Evolutionary conservation across 1,284 basidiomycete genomes (phyloP), one percentile per base, ranked within the genome.

Genomic region (Singerocomus rubriflavus): DNA sequence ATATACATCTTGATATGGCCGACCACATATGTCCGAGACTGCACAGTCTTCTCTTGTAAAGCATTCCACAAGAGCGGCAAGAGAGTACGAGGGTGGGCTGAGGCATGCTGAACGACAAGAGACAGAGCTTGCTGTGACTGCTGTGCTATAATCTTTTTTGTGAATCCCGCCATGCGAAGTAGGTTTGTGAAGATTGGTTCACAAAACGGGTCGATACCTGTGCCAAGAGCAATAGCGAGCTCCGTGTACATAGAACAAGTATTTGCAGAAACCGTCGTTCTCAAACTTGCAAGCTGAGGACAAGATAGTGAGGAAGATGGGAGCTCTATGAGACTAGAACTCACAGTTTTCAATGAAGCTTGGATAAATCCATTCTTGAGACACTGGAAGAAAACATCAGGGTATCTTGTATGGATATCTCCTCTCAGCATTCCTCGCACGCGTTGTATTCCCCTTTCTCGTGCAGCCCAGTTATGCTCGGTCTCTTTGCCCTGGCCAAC

Each of bases 381-480:
- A 30, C 82, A 82, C 17, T 74, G 71, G 26, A 93, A 60, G 65
- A 98, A 97, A 2, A 80, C 73, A 2, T 92, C 88, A 2, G 77
- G 68, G 61, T 86, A 93, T 50, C 88, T 83, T 27, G 74, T 67
- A 60, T 91, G 85, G 1, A 88, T 87, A 41, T 88, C 86, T 27
- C 89, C 92, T 57, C 86, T 89, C 54, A 99, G 70, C 91, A 99
- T 94, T 6, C 96, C 95, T 43, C 97, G 81, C 10, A 99, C 84
- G 14, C 84, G 80, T 42, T 84, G 76, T 52, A 98, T 77, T 12
- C 87, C 78, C 54, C 80, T 82, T 57, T 99, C 96, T 55, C 96
- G 81, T 25, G 78, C 73, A 37, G 82, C 78, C 96, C 96, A 99
- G 64, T 99, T 99, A 60, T 96, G 91, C 65, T 99, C 96, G 0